Percentiles rank a stretch among this genome's conserved stretches.
These are phyloP conservation scores for Stephania cephalantha DNA, from an alignment of 164 flowering plant genomes.

Conservation along the genomic window DNA sequence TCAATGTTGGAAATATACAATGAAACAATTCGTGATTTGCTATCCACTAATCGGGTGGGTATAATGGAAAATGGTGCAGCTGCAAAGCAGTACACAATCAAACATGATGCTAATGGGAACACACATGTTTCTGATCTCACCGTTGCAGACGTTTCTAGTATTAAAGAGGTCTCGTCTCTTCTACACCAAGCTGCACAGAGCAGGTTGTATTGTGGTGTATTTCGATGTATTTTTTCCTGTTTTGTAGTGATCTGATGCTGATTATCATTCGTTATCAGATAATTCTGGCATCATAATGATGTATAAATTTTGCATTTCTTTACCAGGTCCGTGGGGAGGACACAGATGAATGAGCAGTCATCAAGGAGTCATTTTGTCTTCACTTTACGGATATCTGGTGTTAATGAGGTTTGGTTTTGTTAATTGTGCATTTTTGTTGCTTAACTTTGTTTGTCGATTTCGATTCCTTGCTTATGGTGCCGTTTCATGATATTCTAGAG, in stretches of 20 bases:
- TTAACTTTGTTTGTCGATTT: background rate
- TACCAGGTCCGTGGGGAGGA: slow-evolving; percentile 83
- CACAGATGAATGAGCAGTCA: slow-evolving; percentile 95
- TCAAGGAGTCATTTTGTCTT: slow-evolving; percentile 97
- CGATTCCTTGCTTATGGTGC: background rate
- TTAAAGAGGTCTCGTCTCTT: slow-evolving; percentile 75
- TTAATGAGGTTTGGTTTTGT: slow-evolving; percentile 59
- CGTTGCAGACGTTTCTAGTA: slow-evolving; percentile 73
- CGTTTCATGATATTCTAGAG: slow-evolving; percentile 32
- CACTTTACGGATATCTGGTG: slow-evolving; percentile 74
- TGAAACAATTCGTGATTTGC: slow-evolving; percentile 85
- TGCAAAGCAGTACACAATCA: slow-evolving; percentile 72
- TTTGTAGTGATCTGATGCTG: background rate
- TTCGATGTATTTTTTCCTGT: background rate
- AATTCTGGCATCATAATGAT: background rate
- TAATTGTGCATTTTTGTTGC: background rate
- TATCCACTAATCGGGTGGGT: slow-evolving; percentile 43
- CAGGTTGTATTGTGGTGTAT: slow-evolving; percentile 41
- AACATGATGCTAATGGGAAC: slow-evolving; percentile 85
- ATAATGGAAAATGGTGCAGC: slow-evolving; percentile 32
- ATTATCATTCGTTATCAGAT: background rate
- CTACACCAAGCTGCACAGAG: slow-evolving; percentile 84
- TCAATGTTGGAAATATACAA: slow-evolving; percentile 95
- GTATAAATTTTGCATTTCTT: background rate
- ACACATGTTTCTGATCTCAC: slow-evolving; percentile 90